Percentiles rank a stretch among this genome's conserved stretches.
These are phyloP conservation scores for Paramyrothecium roridum DNA, from an alignment of 2,329 filamentous ascomycete species.

Conservation along the genomic window DNA sequence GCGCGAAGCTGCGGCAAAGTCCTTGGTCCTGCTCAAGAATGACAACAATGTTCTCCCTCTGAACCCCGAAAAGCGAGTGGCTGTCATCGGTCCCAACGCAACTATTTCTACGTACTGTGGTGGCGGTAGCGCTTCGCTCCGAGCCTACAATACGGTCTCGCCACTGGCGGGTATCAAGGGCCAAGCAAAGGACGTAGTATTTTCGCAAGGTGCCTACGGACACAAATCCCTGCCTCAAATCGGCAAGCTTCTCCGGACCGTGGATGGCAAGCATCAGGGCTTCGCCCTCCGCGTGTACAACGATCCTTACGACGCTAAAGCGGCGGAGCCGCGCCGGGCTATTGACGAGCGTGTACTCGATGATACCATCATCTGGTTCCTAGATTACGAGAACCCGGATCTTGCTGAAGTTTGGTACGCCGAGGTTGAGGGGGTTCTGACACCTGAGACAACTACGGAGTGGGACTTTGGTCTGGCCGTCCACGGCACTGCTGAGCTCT, in stretches of 20 bases:
- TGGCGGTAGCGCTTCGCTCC: slow-evolving; percentile 26
- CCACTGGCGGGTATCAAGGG: slow-evolving; percentile 24
- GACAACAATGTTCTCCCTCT: slow-evolving; percentile 51
- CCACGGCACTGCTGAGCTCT: slow-evolving; percentile 27
- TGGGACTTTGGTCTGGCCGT: slow-evolving; percentile 29
- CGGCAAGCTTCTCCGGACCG: slow-evolving; percentile 14
- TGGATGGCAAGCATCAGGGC: slow-evolving; percentile 13
- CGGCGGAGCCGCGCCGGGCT: slow-evolving; percentile 1
- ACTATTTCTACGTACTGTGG: slow-evolving; percentile 30
- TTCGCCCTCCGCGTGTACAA: slow-evolving; percentile 22
- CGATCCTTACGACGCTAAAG: slow-evolving; percentile 5
- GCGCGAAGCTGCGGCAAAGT: slow-evolving; percentile 47
- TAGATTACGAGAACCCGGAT: slow-evolving; percentile 20
- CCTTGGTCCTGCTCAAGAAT: slow-evolving; percentile 65
- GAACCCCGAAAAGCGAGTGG: slow-evolving; percentile 33
- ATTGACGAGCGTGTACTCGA: slow-evolving; percentile 17
- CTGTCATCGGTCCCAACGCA: slow-evolving; percentile 53
- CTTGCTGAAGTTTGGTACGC: slow-evolving; percentile 17
- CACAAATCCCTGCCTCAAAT: slow-evolving; percentile 29
- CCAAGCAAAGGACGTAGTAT: slow-evolving; percentile 13
- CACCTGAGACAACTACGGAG: slow-evolving; percentile 7
- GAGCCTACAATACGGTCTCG: slow-evolving; percentile 25
- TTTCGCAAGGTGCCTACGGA: slow-evolving; percentile 22
- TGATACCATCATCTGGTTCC: slow-evolving; percentile 18
- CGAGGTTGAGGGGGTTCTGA: slow-evolving; percentile 16